phyloP scores from a whole-genome alignment of 2,329 filamentous ascomycete genomes.

The Nemania bipapillata region DNA sequence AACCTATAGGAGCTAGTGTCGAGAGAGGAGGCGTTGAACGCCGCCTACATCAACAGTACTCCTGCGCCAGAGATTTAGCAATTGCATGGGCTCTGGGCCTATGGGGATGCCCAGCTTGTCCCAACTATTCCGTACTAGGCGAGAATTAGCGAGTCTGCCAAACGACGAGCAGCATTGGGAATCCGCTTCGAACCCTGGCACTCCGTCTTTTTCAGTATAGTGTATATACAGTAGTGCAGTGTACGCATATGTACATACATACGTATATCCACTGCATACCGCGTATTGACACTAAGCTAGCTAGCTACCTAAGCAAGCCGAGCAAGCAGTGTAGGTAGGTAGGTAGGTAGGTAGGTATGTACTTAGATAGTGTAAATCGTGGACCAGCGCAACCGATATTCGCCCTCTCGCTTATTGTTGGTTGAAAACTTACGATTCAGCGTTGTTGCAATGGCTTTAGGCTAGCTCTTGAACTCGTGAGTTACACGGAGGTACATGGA shows the following conservation, averaged over 20 bases:
- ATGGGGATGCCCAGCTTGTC: conserved; percentile 41
- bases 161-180: conserved; percentile 35
- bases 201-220: conserved; percentile 11
- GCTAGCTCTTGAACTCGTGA: conserved; percentile 2
- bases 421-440: conserved; percentile 2
- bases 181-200: conserved; percentile 22
- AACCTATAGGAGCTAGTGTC: conserved; percentile 18
- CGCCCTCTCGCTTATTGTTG: conserved; percentile 19
- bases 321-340: conserved; percentile 17
- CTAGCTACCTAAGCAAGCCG: too few species aligned
- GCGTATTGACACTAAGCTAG: background rate
- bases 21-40: conserved; percentile 28
- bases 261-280: too few species aligned
- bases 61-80: conserved; percentile 36
- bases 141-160: conserved; percentile 46
- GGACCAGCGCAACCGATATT: conserved; percentile 14
- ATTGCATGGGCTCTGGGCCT: conserved; percentile 39
- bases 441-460: conserved; percentile 1
- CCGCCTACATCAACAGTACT: conserved; percentile 35
- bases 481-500: background rate
- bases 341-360: too few species aligned
- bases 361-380: conserved; percentile 8
- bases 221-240: background rate
- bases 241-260: conserved; percentile 1
- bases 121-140: conserved; percentile 45